These are phyloP conservation scores for Ephemerocybe angulata DNA, from an alignment of 768 basidiomycete genomes.

Conservation along the genomic window DNA sequence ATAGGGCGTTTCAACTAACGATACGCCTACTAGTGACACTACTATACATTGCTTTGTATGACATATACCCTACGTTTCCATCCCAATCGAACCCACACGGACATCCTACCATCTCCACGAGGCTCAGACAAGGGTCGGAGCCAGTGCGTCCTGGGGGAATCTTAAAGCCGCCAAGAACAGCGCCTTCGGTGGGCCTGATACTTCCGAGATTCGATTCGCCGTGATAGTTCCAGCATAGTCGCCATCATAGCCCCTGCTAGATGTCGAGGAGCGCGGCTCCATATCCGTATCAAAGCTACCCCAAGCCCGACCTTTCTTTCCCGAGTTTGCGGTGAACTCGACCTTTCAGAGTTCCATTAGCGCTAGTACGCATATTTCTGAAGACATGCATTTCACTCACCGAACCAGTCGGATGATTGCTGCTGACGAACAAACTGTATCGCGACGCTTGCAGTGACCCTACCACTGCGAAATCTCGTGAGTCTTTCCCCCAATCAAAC, in stretches of 20 bases:
- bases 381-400: constrained; percentile 10
- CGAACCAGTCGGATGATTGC: constrained; percentile 19
- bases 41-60: too few species aligned
- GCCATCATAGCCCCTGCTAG: constrained; percentile 10
- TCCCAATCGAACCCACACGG: too few species aligned
- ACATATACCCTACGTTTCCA: too few species aligned
- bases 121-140: constrained; percentile 10
- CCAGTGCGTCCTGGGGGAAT: constrained; percentile 8
- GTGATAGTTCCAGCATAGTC: constrained; percentile 11
- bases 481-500: background rate
- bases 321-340: constrained; percentile 19
- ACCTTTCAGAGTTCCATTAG: constrained; percentile 8
- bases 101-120: background rate
- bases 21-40: too few species aligned
- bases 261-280: too few species aligned
- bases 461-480: constrained; percentile 5
- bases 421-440: constrained; percentile 22
- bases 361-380: background rate
- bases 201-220: constrained; percentile 12
- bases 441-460: constrained; percentile 19
- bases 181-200: constrained; percentile 10
- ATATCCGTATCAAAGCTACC: constrained; percentile 18
- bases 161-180: constrained; percentile 12
- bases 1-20: too few species aligned
- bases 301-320: constrained; percentile 19